Evolutionary conservation across 345 rosid genomes (phyloP).

Genomic region (Bruguiera parviflora): DNA sequence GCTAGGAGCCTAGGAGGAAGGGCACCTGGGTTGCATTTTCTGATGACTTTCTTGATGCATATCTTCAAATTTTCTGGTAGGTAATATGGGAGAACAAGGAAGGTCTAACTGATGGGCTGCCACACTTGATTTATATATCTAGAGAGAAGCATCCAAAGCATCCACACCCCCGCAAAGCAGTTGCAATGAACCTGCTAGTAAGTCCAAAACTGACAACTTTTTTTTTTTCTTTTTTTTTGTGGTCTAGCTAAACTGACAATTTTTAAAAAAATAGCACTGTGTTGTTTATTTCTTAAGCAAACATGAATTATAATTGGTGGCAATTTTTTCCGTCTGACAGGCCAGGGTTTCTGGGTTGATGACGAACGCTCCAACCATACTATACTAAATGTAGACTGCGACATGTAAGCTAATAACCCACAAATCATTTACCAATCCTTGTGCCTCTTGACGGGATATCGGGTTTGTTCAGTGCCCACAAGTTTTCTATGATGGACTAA

Average conservation of each 20-base stretch:
- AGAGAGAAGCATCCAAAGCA: constrained; percentile 60
- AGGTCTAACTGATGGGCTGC: constrained; percentile 31
- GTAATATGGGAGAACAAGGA: constrained; percentile 49
- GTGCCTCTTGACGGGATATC: constrained; percentile 39
- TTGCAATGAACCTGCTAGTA: constrained; percentile 78
- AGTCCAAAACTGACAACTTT: background rate
- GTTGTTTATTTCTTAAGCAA: too few species aligned
- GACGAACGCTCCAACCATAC: constrained; percentile 58
- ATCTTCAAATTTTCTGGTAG: constrained; percentile 19
- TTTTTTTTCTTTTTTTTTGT: too few species aligned
- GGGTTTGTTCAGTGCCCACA: constrained; percentile 62
- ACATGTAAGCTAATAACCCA: constrained; percentile 59
- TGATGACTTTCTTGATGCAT: background rate
- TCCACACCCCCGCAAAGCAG: constrained; percentile 61
- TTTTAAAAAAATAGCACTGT: too few species aligned
- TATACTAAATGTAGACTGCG: constrained; percentile 76
- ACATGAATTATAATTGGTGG: too few species aligned
- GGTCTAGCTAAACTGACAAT: too few species aligned
- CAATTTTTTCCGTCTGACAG: constrained; percentile 17
- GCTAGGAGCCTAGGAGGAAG: too few species aligned
- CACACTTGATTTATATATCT: constrained; percentile 57
- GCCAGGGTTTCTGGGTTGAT: constrained; percentile 63
- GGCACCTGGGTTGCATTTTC: too few species aligned
- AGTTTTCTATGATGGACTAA: constrained; percentile 31
- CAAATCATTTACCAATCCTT: constrained; percentile 44